Conservation (phyloP, 148 eudicot species). For the Rhododendron ovatum region DNA sequence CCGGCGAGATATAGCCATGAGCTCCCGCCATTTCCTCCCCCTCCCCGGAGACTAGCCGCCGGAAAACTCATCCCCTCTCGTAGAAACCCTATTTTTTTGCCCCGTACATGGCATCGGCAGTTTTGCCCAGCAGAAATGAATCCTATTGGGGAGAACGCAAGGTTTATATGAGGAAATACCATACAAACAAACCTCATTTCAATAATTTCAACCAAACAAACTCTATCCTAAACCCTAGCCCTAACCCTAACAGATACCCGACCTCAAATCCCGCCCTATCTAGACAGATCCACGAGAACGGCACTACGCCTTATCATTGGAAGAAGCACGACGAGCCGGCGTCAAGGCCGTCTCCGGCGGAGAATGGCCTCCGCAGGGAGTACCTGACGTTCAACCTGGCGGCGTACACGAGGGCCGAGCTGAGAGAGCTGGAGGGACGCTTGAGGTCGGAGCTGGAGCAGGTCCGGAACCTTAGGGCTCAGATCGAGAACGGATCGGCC, state of each 20-base stretch:
- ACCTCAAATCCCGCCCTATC: constrained; percentile 16
- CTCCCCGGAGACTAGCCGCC: constrained; percentile 27
- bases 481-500: not conserved
- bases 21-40: constrained; percentile 7
- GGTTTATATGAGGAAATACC: constrained; percentile 4
- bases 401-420: constrained; percentile 25
- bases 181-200: not conserved
- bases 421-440: constrained; percentile 27
- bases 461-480: constrained; percentile 20
- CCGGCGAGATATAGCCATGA: constrained; percentile 11
- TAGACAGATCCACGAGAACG: not conserved
- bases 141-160: constrained; percentile 25
- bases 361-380: not conserved
- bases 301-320: not conserved
- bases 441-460: constrained; percentile 33
- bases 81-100: not conserved
- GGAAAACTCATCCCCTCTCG: not conserved
- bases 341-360: not conserved
- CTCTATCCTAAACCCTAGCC: constrained; percentile 42
- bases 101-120: constrained; percentile 46
- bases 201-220: not conserved
- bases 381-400: constrained; percentile 15
- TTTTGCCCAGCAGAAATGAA: constrained; percentile 41
- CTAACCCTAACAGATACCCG: constrained; percentile 25
- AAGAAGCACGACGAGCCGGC: not conserved